Evolutionary conservation across 768 basidiomycete species (phyloP).

Genomic region (Coprinopsis strossmayeri): DNA sequence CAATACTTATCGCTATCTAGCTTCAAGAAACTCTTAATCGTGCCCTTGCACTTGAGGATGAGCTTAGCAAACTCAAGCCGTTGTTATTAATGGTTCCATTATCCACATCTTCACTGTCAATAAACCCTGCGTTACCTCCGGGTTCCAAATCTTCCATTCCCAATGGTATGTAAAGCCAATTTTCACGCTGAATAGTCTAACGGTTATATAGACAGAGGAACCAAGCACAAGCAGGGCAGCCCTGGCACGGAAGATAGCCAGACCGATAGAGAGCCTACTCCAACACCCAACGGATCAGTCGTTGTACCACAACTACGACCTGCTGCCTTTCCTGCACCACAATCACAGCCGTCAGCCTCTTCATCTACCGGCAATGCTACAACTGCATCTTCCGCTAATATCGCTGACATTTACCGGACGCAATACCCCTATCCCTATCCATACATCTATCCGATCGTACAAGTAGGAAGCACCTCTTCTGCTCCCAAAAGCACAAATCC

Average conservation of each 20-base stretch:
- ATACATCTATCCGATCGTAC: not conserved
- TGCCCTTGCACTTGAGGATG: conserved; percentile 50
- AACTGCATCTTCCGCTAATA: not conserved
- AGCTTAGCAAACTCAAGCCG: conserved; percentile 60
- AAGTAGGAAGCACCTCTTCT: not conserved
- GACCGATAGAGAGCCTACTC: not conserved
- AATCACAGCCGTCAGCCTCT: not conserved
- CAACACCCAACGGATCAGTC: not conserved
- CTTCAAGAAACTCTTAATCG: conserved; percentile 52
- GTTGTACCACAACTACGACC: conserved; percentile 10
- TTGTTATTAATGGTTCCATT: conserved; percentile 51
- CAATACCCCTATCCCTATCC: not conserved
- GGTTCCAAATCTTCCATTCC: no score
- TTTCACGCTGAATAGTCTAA: no score
- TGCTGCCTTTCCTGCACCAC: conserved; percentile 2
- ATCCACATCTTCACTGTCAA: conserved; percentile 8
- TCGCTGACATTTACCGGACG: not conserved
- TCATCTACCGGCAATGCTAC: not conserved
- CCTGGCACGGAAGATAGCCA: not conserved
- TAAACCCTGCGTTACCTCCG: no score
- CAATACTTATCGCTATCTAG: conserved; percentile 31
- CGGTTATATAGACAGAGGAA: conserved; percentile 10
- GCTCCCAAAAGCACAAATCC: conserved; percentile 4
- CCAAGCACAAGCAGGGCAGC: conserved; percentile 2
- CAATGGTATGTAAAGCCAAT: no score